Percentiles rank a stretch among this genome's conserved stretches.
These are phyloP conservation scores for Amaranthus hypochondriacus DNA, from an alignment of 148 eudicot species.

Conservation along the genomic window DNA sequence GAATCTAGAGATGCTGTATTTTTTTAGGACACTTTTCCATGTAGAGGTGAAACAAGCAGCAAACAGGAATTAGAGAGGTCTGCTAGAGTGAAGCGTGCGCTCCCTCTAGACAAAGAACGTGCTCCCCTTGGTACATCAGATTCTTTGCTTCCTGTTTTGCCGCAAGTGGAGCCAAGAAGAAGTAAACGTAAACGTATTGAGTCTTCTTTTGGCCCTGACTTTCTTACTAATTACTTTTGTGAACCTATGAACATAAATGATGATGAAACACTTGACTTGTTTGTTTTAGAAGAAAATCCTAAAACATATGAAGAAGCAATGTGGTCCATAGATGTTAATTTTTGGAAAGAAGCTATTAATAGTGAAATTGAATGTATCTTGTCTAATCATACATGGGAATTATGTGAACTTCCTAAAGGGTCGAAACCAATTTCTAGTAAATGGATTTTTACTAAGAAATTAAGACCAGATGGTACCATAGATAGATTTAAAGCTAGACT, in stretches of 20 bases:
- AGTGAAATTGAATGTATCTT: not conserved
- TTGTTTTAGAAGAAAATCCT: not conserved
- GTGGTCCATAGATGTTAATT: not conserved
- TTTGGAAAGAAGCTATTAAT: not conserved
- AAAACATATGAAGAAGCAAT: not conserved
- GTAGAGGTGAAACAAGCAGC: not conserved
- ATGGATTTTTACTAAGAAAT: too few species aligned
- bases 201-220: not conserved
- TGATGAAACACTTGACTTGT: not conserved
- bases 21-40: not conserved
- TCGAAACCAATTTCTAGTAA: too few species aligned
- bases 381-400: not conserved
- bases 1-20: not conserved
- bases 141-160: too few species aligned
- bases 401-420: not conserved
- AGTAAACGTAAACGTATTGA: too few species aligned
- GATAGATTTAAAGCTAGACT: not conserved
- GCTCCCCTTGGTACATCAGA: too few species aligned
- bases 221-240: not conserved
- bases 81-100: too few species aligned
- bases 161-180: too few species aligned
- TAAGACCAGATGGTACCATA: not conserved
- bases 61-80: too few species aligned
- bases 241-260: not conserved
- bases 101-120: too few species aligned